Base-by-base conservation (phyloP, 768 basidiomycete species). In the Lentinus brumalis region DNA sequence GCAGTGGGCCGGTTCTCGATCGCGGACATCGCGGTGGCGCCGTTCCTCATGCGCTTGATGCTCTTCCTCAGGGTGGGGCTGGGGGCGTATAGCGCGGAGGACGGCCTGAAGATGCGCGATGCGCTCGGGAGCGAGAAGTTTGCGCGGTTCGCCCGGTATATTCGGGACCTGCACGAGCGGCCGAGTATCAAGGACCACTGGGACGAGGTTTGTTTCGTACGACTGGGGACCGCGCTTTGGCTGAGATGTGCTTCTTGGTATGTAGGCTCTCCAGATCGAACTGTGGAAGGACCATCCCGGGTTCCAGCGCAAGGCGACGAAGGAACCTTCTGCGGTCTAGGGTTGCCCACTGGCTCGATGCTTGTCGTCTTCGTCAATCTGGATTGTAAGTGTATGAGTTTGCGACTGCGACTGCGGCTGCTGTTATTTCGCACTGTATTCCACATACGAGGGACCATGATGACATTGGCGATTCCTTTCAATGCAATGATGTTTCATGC, bases 11-110 rank as follows among this genome's bases (percentile, higher is more conserved):
- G 73, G 18, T 89, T 78, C 68, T 84, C 80, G 18, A 82, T 83
- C 50, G 88, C 87, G 5, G 89, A 89, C 62, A 81, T 82, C 5
- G 81, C 84, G 0, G 68, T 87, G n/a, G 75, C 80, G 0, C 86
- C 88, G 0, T 85, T 88, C 77, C 63, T 87, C 15, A 83, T 78
- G 16, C 77, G 88, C 14, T 59, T 81, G 50, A 75, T 79, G 38
- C 61, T 83, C 1, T 54, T 70, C 31, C 60, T 84, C 39, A 71
- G 73, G 66, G 77, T 82, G 56, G 84, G 87, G 40, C 38, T 85
- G 16, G 86, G 87, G 1, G 74, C 71, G 16, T 88, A 73, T 63
- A 75, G 76, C 4, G 71, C 66, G n/a, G 86, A 82, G 4, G 74
- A 80, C 39, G 85, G 85, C 0, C 69, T 65, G 38, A 78, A 75